A percentile compares a stretch with the other conserved stretches of the same genome.
These are phyloP conservation scores for Microbotryum saponariae DNA, from an alignment of 1,284 basidiomycete species.

Conservation along the genomic window DNA sequence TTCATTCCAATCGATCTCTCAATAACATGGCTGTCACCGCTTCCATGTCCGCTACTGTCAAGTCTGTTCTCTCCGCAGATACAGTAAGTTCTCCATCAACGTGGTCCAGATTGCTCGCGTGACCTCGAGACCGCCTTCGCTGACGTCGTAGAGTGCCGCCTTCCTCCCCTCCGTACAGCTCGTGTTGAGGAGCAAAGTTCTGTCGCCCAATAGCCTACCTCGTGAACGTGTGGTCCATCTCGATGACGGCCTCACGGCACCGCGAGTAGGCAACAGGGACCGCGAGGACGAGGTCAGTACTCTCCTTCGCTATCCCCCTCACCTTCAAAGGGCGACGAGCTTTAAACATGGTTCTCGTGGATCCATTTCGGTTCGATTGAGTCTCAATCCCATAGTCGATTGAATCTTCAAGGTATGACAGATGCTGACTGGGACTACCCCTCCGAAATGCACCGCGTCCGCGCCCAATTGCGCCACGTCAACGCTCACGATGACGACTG, in stretches of 20 bases:
- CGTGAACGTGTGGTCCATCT: slow-evolving; percentile 59
- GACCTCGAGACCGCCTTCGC: slow-evolving; percentile 54
- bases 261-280: slow-evolving; percentile 66
- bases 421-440: too few relatives aligned
- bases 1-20: too few relatives aligned
- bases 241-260: slow-evolving; percentile 64
- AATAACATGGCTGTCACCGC: not conserved
- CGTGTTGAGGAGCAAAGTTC: slow-evolving; percentile 23
- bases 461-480: not conserved
- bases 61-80: slow-evolving; percentile 1
- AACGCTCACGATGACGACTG: not conserved
- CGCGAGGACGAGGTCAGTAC: slow-evolving; percentile 73
- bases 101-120: slow-evolving; percentile 46
- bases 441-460: not conserved
- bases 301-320: slow-evolving; percentile 1
- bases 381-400: not conserved
- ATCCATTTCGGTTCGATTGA: too few relatives aligned
- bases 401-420: not conserved
- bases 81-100: not conserved
- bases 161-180: slow-evolving; percentile 16
- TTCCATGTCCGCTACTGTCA: slow-evolving; percentile 2
- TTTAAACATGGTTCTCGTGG: not conserved
- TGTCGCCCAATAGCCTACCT: slow-evolving; percentile 16
- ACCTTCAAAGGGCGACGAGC: not conserved
- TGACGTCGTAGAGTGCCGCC: not conserved